phyloP scores from a whole-genome alignment of 441 rosid species.

The Viola pubescens region DNA sequence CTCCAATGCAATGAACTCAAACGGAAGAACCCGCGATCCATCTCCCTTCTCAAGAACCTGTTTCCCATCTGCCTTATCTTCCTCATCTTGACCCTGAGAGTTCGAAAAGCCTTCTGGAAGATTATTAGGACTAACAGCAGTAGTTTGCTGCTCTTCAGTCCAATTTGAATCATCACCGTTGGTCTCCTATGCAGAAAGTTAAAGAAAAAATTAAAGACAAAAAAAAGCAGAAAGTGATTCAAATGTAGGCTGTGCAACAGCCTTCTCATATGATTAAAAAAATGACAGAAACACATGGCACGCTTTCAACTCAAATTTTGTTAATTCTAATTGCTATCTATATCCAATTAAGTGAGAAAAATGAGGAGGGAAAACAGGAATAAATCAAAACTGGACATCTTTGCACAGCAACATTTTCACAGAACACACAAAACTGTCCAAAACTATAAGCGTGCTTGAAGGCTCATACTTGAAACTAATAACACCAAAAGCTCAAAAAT shows the following conservation, averaged over 20 bases:
- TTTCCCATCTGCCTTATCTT: conserved; percentile 42
- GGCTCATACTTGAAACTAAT: no score
- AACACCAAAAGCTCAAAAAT: no score
- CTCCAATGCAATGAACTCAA: conserved; percentile 81
- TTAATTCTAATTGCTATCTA: no score
- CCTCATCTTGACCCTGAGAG: conserved; percentile 31
- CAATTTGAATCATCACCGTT: conserved; percentile 32
- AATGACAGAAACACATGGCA: no score
- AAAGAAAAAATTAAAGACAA: neutral
- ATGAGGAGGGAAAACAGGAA: no score
- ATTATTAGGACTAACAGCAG: conserved; percentile 21
- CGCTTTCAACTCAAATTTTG: no score
- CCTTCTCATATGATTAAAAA: no score
- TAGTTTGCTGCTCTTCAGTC: conserved; percentile 36
- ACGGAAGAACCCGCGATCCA: conserved; percentile 66
- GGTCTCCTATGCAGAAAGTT: conserved; percentile 38
- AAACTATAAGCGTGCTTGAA: no score
- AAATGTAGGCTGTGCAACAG: neutral
- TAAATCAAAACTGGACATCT: no score
- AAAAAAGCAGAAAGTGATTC: neutral
- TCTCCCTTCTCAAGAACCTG: conserved; percentile 55
- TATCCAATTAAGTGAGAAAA: no score
- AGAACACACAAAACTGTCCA: no score
- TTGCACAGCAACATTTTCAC: no score
- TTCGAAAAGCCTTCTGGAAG: conserved; percentile 24